Conservation (phyloP, 2,329 filamentous ascomycete species). For the Hypoxylon sp. region DNA sequence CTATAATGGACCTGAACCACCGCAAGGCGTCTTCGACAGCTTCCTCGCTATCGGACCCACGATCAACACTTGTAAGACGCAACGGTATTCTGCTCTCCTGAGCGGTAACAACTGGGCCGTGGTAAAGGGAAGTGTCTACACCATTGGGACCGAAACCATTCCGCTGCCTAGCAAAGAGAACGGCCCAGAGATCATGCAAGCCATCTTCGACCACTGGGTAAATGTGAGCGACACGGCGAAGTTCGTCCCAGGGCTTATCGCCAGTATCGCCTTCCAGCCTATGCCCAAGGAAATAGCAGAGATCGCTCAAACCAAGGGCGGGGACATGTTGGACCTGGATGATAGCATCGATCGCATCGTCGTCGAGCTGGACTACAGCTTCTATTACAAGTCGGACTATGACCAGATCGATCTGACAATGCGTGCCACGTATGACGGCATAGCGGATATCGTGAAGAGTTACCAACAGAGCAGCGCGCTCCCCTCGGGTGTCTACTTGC, state of each 20-base stretch:
- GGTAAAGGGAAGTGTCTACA: slow-evolving; percentile 53
- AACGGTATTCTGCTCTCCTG: slow-evolving; percentile 62
- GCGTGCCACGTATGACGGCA: slow-evolving; percentile 54
- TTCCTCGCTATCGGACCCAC: slow-evolving; percentile 63
- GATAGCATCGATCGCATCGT: slow-evolving; percentile 56
- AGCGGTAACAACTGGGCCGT: slow-evolving; percentile 58
- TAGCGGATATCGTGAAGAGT: slow-evolving; percentile 48
- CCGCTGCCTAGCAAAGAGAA: slow-evolving; percentile 50
- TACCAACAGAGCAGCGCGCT: slow-evolving; percentile 53
- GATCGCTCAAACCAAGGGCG: slow-evolving; percentile 50
- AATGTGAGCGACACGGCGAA: slow-evolving; percentile 47
- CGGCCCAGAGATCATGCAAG: slow-evolving; percentile 49
- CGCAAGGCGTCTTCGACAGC: slow-evolving; percentile 65
- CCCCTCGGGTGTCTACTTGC: slow-evolving; percentile 53
- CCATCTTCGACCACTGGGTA: slow-evolving; percentile 53
- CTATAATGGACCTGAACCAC: slow-evolving; percentile 69
- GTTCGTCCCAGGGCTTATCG: slow-evolving; percentile 48
- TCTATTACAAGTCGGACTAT: slow-evolving; percentile 49
- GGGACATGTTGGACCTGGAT: slow-evolving; percentile 57
- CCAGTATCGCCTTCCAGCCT: slow-evolving; percentile 56
- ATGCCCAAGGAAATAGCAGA: slow-evolving; percentile 54
- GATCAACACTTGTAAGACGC: slow-evolving; percentile 60
- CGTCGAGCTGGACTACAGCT: slow-evolving; percentile 60
- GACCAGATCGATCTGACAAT: slow-evolving; percentile 52
- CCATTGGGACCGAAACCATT: slow-evolving; percentile 56